Percentiles rank a stretch among this genome's conserved stretches.
Conservation (phyloP, 2,329 filamentous ascomycete genomes). For the Penicillium sclerotiorum region DNA sequence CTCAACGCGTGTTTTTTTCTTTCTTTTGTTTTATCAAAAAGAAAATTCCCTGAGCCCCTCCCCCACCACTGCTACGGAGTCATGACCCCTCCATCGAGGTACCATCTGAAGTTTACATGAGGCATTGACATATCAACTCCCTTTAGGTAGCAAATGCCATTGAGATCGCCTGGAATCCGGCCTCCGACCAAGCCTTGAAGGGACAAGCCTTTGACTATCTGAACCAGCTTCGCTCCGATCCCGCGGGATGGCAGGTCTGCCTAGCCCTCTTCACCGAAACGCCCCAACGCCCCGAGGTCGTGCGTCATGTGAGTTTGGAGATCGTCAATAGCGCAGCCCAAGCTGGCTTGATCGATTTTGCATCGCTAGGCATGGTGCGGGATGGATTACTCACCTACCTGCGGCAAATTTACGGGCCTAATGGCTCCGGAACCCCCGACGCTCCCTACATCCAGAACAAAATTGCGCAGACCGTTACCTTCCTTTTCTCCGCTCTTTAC, state of each 20-base stretch:
- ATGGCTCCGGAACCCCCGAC: slow-evolving; percentile 62
- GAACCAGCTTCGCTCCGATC: slow-evolving; percentile 75
- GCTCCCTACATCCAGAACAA: slow-evolving; percentile 87
- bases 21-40: too few relatives aligned
- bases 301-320: slow-evolving; percentile 86
- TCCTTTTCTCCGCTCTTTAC: slow-evolving; percentile 87
- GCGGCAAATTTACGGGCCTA: slow-evolving; percentile 69
- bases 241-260: slow-evolving; percentile 88
- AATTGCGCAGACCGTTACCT: slow-evolving; percentile 91
- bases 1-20: neutral
- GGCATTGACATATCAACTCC: slow-evolving; percentile 21
- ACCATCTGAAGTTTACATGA: neutral
- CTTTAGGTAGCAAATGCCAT: slow-evolving; percentile 88
- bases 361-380: slow-evolving; percentile 74
- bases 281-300: slow-evolving; percentile 76
- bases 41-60: slow-evolving; percentile 15
- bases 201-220: slow-evolving; percentile 68
- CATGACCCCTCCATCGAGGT: slow-evolving; percentile 17
- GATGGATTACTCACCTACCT: slow-evolving; percentile 82
- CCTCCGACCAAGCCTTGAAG: slow-evolving; percentile 74
- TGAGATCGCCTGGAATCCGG: slow-evolving; percentile 85
- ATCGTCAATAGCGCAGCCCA: slow-evolving; percentile 91
- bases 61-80: slow-evolving; percentile 18
- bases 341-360: slow-evolving; percentile 71
- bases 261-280: slow-evolving; percentile 79